Evolutionary conservation across 768 basidiomycete genomes (phyloP).

Genomic region (Suillus weaverae): DNA sequence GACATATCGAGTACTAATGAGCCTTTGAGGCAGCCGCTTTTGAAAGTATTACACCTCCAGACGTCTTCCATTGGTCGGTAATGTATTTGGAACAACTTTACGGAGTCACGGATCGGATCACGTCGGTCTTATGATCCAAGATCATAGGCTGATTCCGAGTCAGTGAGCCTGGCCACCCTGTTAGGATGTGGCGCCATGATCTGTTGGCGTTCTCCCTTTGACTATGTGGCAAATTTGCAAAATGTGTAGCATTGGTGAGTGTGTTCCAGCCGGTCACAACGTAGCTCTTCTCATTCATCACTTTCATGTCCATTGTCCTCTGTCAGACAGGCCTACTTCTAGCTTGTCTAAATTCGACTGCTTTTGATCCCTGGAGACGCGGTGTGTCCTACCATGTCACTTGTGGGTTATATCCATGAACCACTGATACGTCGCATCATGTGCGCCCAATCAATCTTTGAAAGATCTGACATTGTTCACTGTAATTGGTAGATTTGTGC

Average conservation of each 20-base stretch:
- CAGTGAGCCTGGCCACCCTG: neutral
- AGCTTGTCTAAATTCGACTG: neutral
- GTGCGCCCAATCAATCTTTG: neutral
- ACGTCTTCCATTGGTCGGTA: neutral
- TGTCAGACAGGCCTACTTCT: neutral
- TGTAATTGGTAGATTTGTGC: neutral
- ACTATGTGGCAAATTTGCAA: neutral
- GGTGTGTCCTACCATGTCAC: too few relatives aligned
- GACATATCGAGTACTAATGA: neutral
- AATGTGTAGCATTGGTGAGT: neutral
- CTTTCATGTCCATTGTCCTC: neutral
- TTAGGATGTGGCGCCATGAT: neutral
- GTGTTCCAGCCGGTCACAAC: neutral
- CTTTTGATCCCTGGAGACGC: neutral
- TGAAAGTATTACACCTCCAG: neutral
- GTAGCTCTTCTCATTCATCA: neutral
- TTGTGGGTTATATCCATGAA: neutral
- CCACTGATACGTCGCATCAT: neutral
- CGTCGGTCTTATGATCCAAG: neutral
- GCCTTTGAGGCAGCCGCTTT: neutral
- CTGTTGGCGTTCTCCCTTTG: neutral
- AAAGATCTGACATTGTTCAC: slow-evolving; percentile 1
- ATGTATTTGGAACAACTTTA: neutral
- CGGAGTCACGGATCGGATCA: neutral
- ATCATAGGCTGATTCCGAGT: neutral